Conservation (phyloP, 164 flowering plant genomes). For the Nelumbo lutea region DNA sequence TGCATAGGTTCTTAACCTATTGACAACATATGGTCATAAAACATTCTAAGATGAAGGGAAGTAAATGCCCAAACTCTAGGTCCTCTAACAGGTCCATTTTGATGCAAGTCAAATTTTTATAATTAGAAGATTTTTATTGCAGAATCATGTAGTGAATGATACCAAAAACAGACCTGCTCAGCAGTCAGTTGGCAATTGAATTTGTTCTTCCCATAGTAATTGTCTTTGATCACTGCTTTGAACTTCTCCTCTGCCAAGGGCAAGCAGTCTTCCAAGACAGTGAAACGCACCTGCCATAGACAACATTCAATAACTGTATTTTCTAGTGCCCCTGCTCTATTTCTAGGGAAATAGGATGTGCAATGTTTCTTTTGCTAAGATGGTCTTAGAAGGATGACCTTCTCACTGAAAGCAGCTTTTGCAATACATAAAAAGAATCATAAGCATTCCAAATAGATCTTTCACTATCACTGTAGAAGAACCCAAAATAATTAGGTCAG, state of each 20-base stretch:
- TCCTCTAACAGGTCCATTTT: not conserved
- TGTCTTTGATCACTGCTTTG: slow-evolving; percentile 41
- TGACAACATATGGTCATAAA: slow-evolving; percentile 7
- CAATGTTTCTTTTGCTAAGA: no score
- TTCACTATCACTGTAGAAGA: no score
- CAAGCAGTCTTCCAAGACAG: slow-evolving; percentile 38
- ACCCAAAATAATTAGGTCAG: no score
- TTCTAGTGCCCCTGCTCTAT: no score
- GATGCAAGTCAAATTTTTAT: not conserved
- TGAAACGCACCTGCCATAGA: slow-evolving; percentile 44
- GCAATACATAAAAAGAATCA: no score
- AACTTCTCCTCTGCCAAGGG: slow-evolving; percentile 56
- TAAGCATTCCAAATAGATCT: no score
- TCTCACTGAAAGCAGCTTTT: no score
- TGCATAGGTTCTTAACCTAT: slow-evolving; percentile 50
- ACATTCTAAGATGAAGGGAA: not conserved
- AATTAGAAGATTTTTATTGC: not conserved
- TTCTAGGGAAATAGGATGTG: no score
- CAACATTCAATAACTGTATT: not conserved
- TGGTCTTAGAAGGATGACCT: no score
- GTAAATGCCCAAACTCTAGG: not conserved
- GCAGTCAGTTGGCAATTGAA: slow-evolving; percentile 37
- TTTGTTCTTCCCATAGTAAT: slow-evolving; percentile 41
- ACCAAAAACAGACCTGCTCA: slow-evolving; percentile 36
- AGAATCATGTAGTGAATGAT: not conserved